These are phyloP conservation scores for Dictyostelium intermedium DNA, from an alignment of 78 protist genomes.

Conservation along the genomic window DNA sequence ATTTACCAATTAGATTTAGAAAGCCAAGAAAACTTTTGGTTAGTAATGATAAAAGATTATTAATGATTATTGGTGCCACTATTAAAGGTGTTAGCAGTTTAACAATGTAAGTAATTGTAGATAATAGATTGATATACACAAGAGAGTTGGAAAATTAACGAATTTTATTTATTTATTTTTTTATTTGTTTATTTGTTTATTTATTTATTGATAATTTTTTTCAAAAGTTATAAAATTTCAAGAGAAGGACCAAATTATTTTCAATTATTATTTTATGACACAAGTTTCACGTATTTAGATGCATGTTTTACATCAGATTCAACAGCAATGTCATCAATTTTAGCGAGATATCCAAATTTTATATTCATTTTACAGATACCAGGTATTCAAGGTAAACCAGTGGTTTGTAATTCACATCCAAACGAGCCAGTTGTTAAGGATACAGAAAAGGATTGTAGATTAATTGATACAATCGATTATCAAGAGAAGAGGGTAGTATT, in stretches of 20 bases:
- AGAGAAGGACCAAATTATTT: slow-evolving; percentile 72
- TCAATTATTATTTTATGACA: slow-evolving; percentile 57
- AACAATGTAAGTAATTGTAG: slow-evolving; percentile 38
- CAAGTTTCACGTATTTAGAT: slow-evolving; percentile 64
- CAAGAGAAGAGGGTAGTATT: background rate
- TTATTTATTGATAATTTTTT: background rate
- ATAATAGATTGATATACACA: background rate
- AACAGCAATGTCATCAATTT: slow-evolving; percentile 13
- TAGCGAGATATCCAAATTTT: slow-evolving; percentile 59
- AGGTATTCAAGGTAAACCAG: background rate
- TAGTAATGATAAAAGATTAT: slow-evolving; percentile 39
- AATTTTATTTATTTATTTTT: background rate
- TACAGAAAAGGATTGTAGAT: background rate
- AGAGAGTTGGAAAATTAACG: background rate
- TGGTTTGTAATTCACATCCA: background rate
- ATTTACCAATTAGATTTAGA: slow-evolving; percentile 11
- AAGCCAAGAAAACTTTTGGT: slow-evolving; percentile 48
- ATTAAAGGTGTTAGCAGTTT: slow-evolving; percentile 52
- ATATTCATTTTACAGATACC: slow-evolving; percentile 57
- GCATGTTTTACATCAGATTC: slow-evolving; percentile 77
- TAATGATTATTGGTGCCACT: slow-evolving; percentile 50
- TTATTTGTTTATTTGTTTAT: background rate
- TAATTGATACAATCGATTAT: background rate
- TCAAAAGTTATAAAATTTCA: slow-evolving; percentile 18
- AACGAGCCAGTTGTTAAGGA: background rate